Percentiles rank a stretch among this genome's conserved stretches.
Evolutionary conservation across 345 rosid species (phyloP).

Genomic region (Euphorbia tirucalli): DNA sequence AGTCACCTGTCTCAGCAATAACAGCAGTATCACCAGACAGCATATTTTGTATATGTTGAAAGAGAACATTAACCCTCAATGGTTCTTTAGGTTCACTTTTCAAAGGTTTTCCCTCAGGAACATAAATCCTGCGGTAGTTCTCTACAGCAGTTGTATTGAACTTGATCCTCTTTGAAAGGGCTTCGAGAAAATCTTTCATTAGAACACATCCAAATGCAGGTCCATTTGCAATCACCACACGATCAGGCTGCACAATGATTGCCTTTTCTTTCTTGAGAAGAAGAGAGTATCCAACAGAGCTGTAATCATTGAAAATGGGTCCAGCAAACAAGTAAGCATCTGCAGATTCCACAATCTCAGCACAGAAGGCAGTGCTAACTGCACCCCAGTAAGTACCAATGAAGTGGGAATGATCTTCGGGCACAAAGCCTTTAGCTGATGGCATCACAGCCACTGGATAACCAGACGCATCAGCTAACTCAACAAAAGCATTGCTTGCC

Average conservation of each 20-base stretch:
- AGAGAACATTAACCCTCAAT: conserved; percentile 70
- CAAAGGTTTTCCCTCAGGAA: conserved; percentile 57
- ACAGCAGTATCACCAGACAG: conserved; percentile 67
- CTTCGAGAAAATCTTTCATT: conserved; percentile 71
- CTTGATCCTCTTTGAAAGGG: conserved; percentile 54
- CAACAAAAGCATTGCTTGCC: conserved; percentile 53
- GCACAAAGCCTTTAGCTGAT: conserved; percentile 66
- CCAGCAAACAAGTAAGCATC: conserved; percentile 85
- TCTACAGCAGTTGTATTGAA: conserved; percentile 56
- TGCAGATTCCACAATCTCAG: conserved; percentile 82
- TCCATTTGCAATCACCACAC: conserved; percentile 61
- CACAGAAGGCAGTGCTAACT: conserved; percentile 70
- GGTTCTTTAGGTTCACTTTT: conserved; percentile 54
- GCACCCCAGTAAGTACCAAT: conserved; percentile 86
- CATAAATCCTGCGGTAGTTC: conserved; percentile 70
- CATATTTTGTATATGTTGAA: conserved; percentile 68
- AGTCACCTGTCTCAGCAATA: conserved; percentile 86
- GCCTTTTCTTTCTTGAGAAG: conserved; percentile 88
- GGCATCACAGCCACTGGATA: conserved; percentile 71
- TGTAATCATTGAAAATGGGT: conserved; percentile 75
- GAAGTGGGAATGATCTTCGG: conserved; percentile 74
- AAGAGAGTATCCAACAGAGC: conserved; percentile 79
- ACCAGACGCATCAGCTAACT: conserved; percentile 63
- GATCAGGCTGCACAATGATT: conserved; percentile 65
- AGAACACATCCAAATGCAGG: conserved; percentile 74